Percentiles rank a stretch among this genome's conserved stretches.
Evolutionary conservation across 768 basidiomycete species (phyloP).

Genomic region (Kwoniella newhampshirensis): DNA sequence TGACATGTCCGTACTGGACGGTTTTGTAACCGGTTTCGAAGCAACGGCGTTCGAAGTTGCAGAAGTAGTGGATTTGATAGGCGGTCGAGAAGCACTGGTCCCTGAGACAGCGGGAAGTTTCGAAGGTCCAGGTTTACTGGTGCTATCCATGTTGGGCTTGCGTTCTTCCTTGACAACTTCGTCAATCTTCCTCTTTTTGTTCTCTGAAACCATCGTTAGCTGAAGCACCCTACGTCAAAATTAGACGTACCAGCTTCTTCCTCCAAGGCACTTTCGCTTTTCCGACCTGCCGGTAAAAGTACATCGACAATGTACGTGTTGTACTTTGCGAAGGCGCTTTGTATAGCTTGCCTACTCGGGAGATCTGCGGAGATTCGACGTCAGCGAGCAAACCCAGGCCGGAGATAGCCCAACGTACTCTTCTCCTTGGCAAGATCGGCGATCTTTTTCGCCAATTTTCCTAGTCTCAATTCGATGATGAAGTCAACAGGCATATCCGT

Average conservation of each 20-base stretch:
- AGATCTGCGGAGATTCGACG: conserved; percentile 4
- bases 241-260: conserved; percentile 8
- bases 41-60: background rate
- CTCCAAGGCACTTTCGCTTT: background rate
- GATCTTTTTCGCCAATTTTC: conserved; percentile 15
- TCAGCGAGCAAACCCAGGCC: background rate
- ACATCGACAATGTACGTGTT: conserved; percentile 9
- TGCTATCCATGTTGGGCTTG: background rate
- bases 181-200: conserved; percentile 31
- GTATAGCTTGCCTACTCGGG: conserved; percentile 10
- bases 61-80: background rate
- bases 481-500: conserved; percentile 36
- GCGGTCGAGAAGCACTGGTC: background rate
- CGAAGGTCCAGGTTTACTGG: conserved; percentile 12
- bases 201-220: conserved; percentile 4
- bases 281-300: conserved; percentile 7
- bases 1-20: conserved; percentile 18
- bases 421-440: conserved; percentile 10
- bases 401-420: conserved; percentile 11
- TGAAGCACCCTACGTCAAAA: background rate
- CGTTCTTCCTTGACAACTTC: conserved; percentile 5
- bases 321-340: conserved; percentile 19
- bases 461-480: conserved; percentile 24
- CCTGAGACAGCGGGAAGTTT: conserved; percentile 6
- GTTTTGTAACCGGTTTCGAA: background rate